Percentiles rank a stretch among this genome's conserved stretches.
Evolutionary conservation across 1,284 basidiomycete species (phyloP).

Genomic region (Ustilago tritici): DNA sequence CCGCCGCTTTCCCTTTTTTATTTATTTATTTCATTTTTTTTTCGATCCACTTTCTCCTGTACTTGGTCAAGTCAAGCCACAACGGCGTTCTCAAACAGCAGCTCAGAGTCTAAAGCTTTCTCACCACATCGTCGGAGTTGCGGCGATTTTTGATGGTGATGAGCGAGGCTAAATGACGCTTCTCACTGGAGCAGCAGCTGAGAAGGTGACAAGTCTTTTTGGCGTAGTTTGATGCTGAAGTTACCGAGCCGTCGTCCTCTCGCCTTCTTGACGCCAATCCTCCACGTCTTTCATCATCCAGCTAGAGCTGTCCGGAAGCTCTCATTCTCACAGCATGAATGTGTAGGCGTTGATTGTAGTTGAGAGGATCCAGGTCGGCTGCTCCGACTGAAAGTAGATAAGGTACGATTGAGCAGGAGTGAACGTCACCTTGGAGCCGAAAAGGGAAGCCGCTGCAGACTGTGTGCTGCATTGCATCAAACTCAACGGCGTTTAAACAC

Average conservation of each 20-base stretch:
- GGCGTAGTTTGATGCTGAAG: not conserved
- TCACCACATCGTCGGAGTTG: slow-evolving; percentile 18
- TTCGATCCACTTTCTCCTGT: too few species aligned
- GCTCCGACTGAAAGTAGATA: not conserved
- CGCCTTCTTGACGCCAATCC: not conserved
- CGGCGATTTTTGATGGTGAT: slow-evolving; percentile 21
- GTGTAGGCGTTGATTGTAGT: not conserved
- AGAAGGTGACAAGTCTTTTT: not conserved
- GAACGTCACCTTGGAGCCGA: not conserved
- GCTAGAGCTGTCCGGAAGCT: too few species aligned
- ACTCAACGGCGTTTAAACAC: not conserved
- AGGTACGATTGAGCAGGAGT: not conserved
- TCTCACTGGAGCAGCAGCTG: not conserved
- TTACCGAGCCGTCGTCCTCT: not conserved
- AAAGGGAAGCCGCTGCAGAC: slow-evolving; percentile 1
- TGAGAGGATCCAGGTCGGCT: not conserved
- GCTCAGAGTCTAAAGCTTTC: not conserved
- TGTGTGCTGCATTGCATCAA: not conserved
- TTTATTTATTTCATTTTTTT: too few species aligned
- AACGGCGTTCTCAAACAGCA: not conserved
- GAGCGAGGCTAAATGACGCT: not conserved
- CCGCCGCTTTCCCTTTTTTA: too few species aligned
- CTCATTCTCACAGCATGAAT: not conserved
- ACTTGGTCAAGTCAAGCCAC: not conserved
- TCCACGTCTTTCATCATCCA: not conserved